Evolutionary conservation across 2,329 filamentous ascomycete genomes (phyloP), one percentile per base, ranked within the genome.

Genomic region (Calonectria fujianensis): DNA sequence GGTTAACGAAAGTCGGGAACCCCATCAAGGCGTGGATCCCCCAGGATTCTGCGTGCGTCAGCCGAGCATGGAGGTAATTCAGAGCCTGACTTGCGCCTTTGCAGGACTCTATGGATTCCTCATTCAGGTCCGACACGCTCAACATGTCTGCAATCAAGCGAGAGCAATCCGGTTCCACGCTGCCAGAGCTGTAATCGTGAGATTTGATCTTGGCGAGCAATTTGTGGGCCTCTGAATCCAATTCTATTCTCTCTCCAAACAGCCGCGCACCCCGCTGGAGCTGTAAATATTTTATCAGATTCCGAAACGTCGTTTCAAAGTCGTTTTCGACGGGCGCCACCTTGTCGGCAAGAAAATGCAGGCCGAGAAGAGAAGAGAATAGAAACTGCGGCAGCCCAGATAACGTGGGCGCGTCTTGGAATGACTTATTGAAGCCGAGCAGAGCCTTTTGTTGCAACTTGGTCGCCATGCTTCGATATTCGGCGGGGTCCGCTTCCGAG

Each of bases 391-490:
- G 54, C 20, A 59, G 4, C 4, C n/a, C 54, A 4, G 54, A 14
- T 2, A 32, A 37, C 1, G 11, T 13, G n/a, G 32, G 6, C 16
- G 10, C 10, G 6, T 59, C 54, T 9, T 59, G 54, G 13, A 59
- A 24, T 7, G 54, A 59, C 54, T 59, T 59, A 32, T 59, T 59
- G 32, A 59, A 59, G 5, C 54, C 54, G 29, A 59, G 54, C 20
- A 59, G 35, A 7, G 54, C 54, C 35, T n/a, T 32, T 18, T 59
- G 31, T 2, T 59, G 54, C 13, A 59, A 13, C 1, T 27, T 59
- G 20, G 54, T 37, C 29, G 54, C 54, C 1, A 37, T 13, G 2
- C 11, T 59, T 37, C 54, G 32, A 11, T 59, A 27, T 6, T 59
- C 31, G 31, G 32, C 11, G 6, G 20, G 10, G n/a, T 59, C 20